phyloP scores from a whole-genome alignment of 2,329 filamentous ascomycete genomes.

The Alternaria angustiovoidea region DNA sequence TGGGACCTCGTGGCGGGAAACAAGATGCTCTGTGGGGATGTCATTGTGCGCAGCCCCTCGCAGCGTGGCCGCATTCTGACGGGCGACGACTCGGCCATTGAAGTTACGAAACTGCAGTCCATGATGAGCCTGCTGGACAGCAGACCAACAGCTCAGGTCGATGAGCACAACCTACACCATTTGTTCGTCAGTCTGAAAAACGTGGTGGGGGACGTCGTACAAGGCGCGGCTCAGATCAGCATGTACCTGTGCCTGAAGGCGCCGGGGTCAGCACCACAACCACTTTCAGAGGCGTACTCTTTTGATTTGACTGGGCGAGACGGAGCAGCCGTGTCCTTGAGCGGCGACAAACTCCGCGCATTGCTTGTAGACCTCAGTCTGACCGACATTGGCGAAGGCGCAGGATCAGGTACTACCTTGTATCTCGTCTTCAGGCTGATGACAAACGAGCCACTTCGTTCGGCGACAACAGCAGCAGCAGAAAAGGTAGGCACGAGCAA shows the following conservation, averaged over 20 bases:
- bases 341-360: constrained; percentile 76
- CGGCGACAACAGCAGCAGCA: constrained; percentile 39
- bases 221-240: constrained; percentile 74
- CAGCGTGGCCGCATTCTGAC: constrained; percentile 87
- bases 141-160: constrained; percentile 72
- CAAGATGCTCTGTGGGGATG: constrained; percentile 90
- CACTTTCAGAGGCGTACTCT: constrained; percentile 83
- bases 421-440: constrained; percentile 86
- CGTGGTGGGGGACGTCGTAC: constrained; percentile 78
- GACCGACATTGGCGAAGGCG: constrained; percentile 72
- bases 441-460: constrained; percentile 60
- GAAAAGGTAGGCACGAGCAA: constrained; percentile 39
- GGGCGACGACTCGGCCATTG: constrained; percentile 90
- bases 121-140: constrained; percentile 93
- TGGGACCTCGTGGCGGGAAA: constrained; percentile 96
- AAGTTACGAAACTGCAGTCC: constrained; percentile 89
- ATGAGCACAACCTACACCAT: constrained; percentile 79
- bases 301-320: constrained; percentile 80
- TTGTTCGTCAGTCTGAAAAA: constrained; percentile 84
- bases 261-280: constrained; percentile 67
- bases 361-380: constrained; percentile 87
- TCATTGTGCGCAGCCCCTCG: constrained; percentile 90
- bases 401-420: constrained; percentile 73
- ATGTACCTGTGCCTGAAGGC: constrained; percentile 80
- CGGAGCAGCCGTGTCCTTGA: constrained; percentile 69